Evolutionary conservation across 345 rosid genomes (phyloP), one percentile per base, ranked within the genome.

Genomic region (Eutrema yunnanense): DNA sequence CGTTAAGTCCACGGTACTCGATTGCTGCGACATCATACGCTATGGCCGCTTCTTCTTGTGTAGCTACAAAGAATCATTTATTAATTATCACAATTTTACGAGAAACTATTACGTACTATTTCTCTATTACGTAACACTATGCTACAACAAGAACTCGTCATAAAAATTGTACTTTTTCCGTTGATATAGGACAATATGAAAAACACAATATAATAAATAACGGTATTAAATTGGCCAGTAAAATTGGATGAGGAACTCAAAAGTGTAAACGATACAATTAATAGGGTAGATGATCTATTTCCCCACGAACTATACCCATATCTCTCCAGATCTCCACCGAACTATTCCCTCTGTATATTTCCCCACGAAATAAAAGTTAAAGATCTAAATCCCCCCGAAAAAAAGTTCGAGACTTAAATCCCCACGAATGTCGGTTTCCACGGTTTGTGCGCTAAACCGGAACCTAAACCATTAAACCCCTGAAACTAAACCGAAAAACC

Each of bases 21-120:
- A 92, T 88, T 0, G 98, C 98, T 2, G 98, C 98, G 79, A 92
- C 82, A 30, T 93, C 98, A 47, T 93, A 90, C 8, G 98, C 98
- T 0, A 84, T 81, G 43, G 97, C 98, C 14, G 97, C 98, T 84
- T 93, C 98, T 77, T 93, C 98, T 72, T 92, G 98, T 3, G 98
- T 92, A 22, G 96, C 98, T 92, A 87, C 81, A 8, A 60, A 76
- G 22, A 27, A 19, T 2, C 56, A 26, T 19, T 52, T 29, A 6
- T 8, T 10, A 54, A 36, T 22, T 10, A 53, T 41, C 60, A 36
- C 47, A 22, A 2, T 58, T 57, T 37, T 37, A 44, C 58, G 44
- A 2, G 38, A 42, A 30, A 54, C 56, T 53, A 32, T 71, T 14
- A 38, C 9, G n/a, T 48, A 16, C 16, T 16, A 37, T n/a, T 69